Percentiles rank a stretch among this genome's conserved stretches.
These are phyloP conservation scores for Barbarea vulgaris DNA, from an alignment of 345 rosid genomes.

Conservation along the genomic window DNA sequence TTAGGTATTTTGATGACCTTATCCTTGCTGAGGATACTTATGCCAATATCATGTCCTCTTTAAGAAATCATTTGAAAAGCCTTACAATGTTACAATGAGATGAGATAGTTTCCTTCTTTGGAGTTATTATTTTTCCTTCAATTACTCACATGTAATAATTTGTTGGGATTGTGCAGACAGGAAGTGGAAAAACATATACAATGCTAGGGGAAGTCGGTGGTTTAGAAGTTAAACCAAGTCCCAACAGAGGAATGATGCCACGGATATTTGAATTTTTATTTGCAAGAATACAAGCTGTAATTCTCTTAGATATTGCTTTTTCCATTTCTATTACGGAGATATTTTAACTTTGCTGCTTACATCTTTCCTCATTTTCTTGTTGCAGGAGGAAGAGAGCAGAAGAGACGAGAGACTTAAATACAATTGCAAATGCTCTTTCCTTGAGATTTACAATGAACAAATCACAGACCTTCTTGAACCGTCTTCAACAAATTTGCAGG, in stretches of 20 bases:
- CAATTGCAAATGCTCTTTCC: constrained; percentile 94
- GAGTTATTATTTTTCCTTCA: not conserved
- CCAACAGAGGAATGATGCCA: constrained; percentile 90
- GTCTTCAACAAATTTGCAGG: constrained; percentile 81
- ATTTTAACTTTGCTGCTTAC: constrained; percentile 27
- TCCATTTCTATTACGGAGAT: not conserved
- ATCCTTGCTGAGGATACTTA: not conserved
- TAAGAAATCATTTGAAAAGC: constrained; percentile 2
- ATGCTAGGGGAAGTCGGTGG: constrained; percentile 89
- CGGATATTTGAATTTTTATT: constrained; percentile 95
- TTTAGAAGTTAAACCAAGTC: constrained; percentile 80
- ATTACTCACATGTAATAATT: not conserved
- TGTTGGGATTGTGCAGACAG: constrained; percentile 65
- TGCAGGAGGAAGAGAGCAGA: constrained; percentile 94
- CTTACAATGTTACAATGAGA: constrained; percentile 5
- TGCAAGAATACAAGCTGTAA: constrained; percentile 95
- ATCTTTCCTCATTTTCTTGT: constrained; percentile 11
- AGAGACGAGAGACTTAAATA: constrained; percentile 85
- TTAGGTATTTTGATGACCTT: not conserved
- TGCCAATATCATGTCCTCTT: not conserved
- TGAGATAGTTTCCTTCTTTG: constrained; percentile 21
- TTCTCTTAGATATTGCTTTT: constrained; percentile 23
- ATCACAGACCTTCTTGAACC: constrained; percentile 97
- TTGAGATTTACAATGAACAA: constrained; percentile 96
- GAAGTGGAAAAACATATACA: constrained; percentile 98